A percentile compares a stretch with the other conserved stretches of the same genome.
Conservation (phyloP, 2,329 filamentous ascomycete genomes). For the Scedosporium apiospermum region DNA sequence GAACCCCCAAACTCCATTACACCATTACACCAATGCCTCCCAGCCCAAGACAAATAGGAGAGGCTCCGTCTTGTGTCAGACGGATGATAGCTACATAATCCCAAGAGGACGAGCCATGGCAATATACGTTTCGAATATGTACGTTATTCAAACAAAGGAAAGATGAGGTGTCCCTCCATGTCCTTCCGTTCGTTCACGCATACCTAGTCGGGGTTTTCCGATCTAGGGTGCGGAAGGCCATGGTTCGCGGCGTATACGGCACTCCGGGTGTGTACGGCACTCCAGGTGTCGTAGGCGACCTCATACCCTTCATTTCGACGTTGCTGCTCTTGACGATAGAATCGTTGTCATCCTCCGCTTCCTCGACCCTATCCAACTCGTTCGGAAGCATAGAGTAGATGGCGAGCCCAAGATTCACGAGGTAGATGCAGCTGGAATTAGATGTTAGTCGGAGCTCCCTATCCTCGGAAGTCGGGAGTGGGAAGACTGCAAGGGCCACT, state of each 20-base stretch:
- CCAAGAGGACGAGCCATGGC: background rate
- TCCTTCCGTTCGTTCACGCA: background rate
- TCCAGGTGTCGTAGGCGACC: slow-evolving; percentile 15
- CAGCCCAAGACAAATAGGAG: background rate
- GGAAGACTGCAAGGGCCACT: slow-evolving; percentile 21
- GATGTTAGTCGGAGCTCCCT: background rate
- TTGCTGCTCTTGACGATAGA: slow-evolving; percentile 17
- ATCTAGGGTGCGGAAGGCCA: slow-evolving; percentile 57
- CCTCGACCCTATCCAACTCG: slow-evolving; percentile 37
- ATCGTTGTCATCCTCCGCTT: slow-evolving; percentile 33
- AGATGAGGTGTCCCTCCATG: background rate
- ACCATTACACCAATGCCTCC: background rate
- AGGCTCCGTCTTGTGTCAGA: background rate
- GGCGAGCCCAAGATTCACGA: slow-evolving; percentile 31
- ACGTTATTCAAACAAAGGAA: background rate
- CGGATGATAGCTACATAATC: background rate
- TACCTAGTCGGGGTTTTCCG: slow-evolving; percentile 24
- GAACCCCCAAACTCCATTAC: background rate
- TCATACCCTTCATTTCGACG: slow-evolving; percentile 51
- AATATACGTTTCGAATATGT: background rate
- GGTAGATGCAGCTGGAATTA: background rate
- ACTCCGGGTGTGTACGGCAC: slow-evolving; percentile 15
- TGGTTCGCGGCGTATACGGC: slow-evolving; percentile 56
- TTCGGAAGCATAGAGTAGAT: slow-evolving; percentile 50
- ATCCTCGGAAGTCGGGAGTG: background rate